Percentiles rank a stretch among this genome's conserved stretches.
Evolutionary conservation across 2,329 filamentous ascomycete genomes (phyloP).

Genomic region (Drechslerella coelobrocha): DNA sequence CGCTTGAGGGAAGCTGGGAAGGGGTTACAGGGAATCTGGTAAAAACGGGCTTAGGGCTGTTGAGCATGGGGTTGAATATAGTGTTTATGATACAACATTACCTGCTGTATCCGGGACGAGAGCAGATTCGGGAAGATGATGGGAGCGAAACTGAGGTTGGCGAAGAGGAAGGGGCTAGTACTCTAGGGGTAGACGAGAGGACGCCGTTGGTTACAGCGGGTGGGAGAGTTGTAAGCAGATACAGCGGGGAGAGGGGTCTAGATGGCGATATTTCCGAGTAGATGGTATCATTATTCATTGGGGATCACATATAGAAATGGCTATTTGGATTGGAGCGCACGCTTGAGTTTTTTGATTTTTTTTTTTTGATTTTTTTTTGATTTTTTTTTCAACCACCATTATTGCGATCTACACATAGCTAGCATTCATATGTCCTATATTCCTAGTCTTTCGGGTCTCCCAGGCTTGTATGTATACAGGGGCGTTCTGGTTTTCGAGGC

Average conservation of each 20-base stretch:
- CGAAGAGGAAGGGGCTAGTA: neutral
- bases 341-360: too few relatives aligned
- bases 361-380: too few relatives aligned
- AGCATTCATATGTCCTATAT: too few relatives aligned
- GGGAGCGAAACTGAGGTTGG: conserved; percentile 23
- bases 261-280: conserved; percentile 45
- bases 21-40: conserved; percentile 90
- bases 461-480: too few relatives aligned
- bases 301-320: neutral
- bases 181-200: conserved; percentile 16
- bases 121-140: conserved; percentile 17
- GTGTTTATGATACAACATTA: conserved; percentile 92
- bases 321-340: neutral
- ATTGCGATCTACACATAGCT: too few relatives aligned
- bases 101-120: conserved; percentile 68
- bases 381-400: too few relatives aligned
- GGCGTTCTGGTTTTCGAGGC: too few relatives aligned
- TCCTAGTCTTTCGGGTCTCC: too few relatives aligned
- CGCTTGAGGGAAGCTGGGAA: conserved; percentile 71
- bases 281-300: neutral
- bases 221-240: too few relatives aligned
- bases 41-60: conserved; percentile 84
- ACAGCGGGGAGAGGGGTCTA: conserved; percentile 16
- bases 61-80: conserved; percentile 83
- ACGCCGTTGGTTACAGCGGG: conserved; percentile 23